A percentile compares a stretch with the other conserved stretches of the same genome.
These are phyloP conservation scores for Thelephora ganbajun DNA, from an alignment of 768 basidiomycete genomes.

Conservation along the genomic window DNA sequence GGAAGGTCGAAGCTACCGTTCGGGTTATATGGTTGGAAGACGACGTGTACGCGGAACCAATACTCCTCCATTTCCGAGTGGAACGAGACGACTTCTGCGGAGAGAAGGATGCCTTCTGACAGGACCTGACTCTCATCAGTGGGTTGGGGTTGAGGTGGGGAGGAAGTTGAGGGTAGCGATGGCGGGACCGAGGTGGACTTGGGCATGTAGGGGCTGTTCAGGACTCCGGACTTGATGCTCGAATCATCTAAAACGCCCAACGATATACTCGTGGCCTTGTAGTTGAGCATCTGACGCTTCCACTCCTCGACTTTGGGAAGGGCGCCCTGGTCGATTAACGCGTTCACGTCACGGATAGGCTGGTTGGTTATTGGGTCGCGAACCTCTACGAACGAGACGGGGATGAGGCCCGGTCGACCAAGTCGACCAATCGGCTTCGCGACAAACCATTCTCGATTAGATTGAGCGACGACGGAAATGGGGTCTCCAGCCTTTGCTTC, in stretches of 20 bases:
- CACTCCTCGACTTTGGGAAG: slow-evolving; percentile 97
- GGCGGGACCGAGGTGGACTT: slow-evolving; percentile 4
- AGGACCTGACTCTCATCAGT: slow-evolving; percentile 27
- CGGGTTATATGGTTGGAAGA: slow-evolving; percentile 71
- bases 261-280: slow-evolving; percentile 93
- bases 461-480: slow-evolving; percentile 95
- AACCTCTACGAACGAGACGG: slow-evolving; percentile 93
- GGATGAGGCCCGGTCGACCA: slow-evolving; percentile 92
- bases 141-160: slow-evolving; percentile 11
- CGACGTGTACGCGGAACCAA: slow-evolving; percentile 91
- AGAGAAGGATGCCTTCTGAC: slow-evolving; percentile 72
- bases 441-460: slow-evolving; percentile 99
- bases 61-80: slow-evolving; percentile 93
- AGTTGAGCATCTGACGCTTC: slow-evolving; percentile 89
- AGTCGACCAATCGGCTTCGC: slow-evolving; percentile 94
- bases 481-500: slow-evolving; percentile 90
- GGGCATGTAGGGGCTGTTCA: slow-evolving; percentile 27
- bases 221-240: slow-evolving; percentile 25
- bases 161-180: slow-evolving; percentile 6
- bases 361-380: slow-evolving; percentile 82
- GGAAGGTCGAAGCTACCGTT: slow-evolving; percentile 43
- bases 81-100: slow-evolving; percentile 89
- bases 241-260: slow-evolving; percentile 78
- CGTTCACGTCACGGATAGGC: slow-evolving; percentile 59
- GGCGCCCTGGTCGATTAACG: slow-evolving; percentile 74